phyloP scores from a whole-genome alignment of 352 stramenopile genomes.

The Globisporangium viniferum region DNA sequence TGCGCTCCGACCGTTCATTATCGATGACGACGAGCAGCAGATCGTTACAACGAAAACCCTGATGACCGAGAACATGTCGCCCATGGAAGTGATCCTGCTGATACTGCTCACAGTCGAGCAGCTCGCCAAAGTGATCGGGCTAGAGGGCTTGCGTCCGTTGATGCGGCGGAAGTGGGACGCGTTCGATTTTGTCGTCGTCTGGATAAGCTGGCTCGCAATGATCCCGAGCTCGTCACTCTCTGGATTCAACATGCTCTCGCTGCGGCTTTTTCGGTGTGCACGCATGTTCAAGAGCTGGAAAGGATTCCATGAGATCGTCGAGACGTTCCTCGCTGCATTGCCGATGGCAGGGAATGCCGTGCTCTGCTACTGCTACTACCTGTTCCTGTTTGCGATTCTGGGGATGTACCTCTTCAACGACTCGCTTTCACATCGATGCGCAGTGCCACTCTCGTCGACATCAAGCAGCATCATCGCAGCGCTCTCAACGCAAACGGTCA shows the following conservation, averaged over 20 bases:
- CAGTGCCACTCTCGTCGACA: constrained; percentile 22
- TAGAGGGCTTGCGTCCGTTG: constrained; percentile 62
- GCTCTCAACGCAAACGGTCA: constrained; percentile 17
- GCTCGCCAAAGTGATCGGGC: constrained; percentile 49
- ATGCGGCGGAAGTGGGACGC: constrained; percentile 65
- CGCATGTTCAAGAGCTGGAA: constrained; percentile 71
- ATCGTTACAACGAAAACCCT: constrained; percentile 32
- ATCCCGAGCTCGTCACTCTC: constrained; percentile 37
- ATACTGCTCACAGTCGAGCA: constrained; percentile 70
- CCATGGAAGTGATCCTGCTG: constrained; percentile 57
- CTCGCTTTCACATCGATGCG: constrained; percentile 72
- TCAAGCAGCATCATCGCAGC: constrained; percentile 12
- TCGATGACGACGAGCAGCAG: constrained; percentile 33
- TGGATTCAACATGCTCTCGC: constrained; percentile 68
- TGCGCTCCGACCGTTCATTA: constrained; percentile 55
- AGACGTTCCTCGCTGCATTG: constrained; percentile 68
- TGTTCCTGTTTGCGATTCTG: constrained; percentile 83
- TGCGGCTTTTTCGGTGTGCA: constrained; percentile 72
- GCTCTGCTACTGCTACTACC: constrained; percentile 82
- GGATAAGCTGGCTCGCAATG: constrained; percentile 61
- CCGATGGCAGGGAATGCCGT: constrained; percentile 73
- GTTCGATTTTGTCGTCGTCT: constrained; percentile 61
- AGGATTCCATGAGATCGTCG: constrained; percentile 74
- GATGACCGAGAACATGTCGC: constrained; percentile 51
- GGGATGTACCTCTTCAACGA: constrained; percentile 88